Base-by-base conservation (phyloP, 2,329 filamentous ascomycete genomes). In the Diaporthe caulivora region DNA sequence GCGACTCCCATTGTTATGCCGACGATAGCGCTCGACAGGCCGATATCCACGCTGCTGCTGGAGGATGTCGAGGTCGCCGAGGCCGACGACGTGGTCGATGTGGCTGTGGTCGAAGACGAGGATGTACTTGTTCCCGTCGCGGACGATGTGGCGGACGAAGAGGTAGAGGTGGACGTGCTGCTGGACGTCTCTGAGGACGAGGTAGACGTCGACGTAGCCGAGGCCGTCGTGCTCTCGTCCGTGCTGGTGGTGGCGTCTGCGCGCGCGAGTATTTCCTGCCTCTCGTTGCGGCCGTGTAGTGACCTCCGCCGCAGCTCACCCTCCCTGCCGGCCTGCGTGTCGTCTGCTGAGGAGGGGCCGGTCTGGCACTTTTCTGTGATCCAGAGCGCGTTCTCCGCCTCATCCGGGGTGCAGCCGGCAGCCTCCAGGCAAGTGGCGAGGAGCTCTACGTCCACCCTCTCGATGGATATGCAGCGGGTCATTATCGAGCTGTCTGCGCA, bases 291-390 rank as follows among this genome's bases (percentile, higher is more conserved):
- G 44, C 7, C 54, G n/a, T 53, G 54, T 5, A 60, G 13, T 18
- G 53, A 31, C 13, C 57, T 42, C n/a, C 69, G 31, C 7, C 69
- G 57, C 7, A 71, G 69, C 53, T 62, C 69, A 1, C 37, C 69
- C 29, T 58, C 69, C 31, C 1, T 0, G 15, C 34, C 10, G n/a
- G 54, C n/a, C 5, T 29, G 5, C 2, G 34, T 21, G 31, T 37
- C 15, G 44, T 37, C 60, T 49, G 8, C 26, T 1, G 62, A 18
- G 24, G 21, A 40, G 8, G 62, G 8, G n/a, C 29, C 26, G 13
- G 40, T 37, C 37, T 60, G 55, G 57, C 69, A 71, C 37, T 54
- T 29, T 53, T 54, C 44, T 21, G 58, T 49, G 44, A 60, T 53
- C 69, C 47, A 53, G 37, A 49, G 15, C n/a, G 57, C 49, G 4